Evolutionary conservation across 1,284 basidiomycete genomes (phyloP).

Genomic region (Ustilago shanxiensis): DNA sequence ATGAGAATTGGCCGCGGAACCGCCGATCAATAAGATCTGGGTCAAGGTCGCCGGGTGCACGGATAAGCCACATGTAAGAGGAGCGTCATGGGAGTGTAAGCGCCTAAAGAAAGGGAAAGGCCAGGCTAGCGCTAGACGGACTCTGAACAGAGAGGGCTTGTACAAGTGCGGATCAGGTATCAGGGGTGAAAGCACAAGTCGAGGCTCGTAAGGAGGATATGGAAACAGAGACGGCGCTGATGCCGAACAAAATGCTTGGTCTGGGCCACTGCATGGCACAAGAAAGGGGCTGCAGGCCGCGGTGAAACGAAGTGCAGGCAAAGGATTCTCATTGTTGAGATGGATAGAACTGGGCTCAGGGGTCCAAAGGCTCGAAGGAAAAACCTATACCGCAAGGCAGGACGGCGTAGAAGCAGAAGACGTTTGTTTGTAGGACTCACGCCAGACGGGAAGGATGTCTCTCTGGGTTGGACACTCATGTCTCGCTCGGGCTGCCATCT

Average conservation of each 20-base stretch:
- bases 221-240: no score
- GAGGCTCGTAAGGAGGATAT: no score
- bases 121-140: neutral
- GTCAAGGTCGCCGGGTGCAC: neutral
- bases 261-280: neutral
- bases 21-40: neutral
- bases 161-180: neutral
- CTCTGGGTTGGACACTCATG: constrained; percentile 9
- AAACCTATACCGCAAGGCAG: neutral
- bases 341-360: neutral
- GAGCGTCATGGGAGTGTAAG: neutral
- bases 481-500: constrained; percentile 7
- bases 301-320: neutral
- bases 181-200: neutral
- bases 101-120: neutral
- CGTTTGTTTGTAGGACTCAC: constrained; percentile 13
- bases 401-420: constrained; percentile 7
- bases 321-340: neutral
- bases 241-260: constrained; percentile 5
- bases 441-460: constrained; percentile 12
- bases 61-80: constrained; percentile 6
- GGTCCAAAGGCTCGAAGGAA: neutral
- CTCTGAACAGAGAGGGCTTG: neutral
- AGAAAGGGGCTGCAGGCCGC: no score
- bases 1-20: constrained; percentile 1